A percentile compares a stretch with the other conserved stretches of the same genome.
Evolutionary conservation across 2,329 filamentous ascomycete species (phyloP).

Genomic region (Cladosporium velox): DNA sequence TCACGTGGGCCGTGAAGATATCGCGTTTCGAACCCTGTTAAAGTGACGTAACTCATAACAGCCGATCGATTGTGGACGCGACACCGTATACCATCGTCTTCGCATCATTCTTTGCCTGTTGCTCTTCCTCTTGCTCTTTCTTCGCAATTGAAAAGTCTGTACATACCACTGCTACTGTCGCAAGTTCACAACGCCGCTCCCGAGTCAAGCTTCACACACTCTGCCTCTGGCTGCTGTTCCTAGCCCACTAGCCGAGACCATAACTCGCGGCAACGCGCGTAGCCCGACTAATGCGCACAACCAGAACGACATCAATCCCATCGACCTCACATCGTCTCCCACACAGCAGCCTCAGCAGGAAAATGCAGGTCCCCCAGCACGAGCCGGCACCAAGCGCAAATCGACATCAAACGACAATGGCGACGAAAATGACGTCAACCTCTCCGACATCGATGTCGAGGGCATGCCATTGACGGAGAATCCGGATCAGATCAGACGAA

Average conservation of each 20-base stretch:
- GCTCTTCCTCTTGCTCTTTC: background rate
- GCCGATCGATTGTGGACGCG: background rate
- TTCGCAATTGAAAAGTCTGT: background rate
- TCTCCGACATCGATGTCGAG: slow-evolving; percentile 25
- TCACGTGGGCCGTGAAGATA: slow-evolving; percentile 9
- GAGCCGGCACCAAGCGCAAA: slow-evolving; percentile 26
- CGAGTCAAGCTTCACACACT: slow-evolving; percentile 3
- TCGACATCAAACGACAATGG: background rate
- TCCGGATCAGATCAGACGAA: slow-evolving; percentile 42
- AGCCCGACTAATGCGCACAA: background rate
- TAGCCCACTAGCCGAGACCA: background rate
- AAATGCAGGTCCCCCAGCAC: background rate
- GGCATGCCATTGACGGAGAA: slow-evolving; percentile 16
- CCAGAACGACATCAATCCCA: background rate
- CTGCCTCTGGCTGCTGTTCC: background rate
- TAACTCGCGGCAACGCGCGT: background rate
- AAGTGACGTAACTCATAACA: background rate
- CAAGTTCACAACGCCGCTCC: background rate
- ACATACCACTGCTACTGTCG: background rate
- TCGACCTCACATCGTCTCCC: background rate
- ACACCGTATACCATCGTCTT: background rate
- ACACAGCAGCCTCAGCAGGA: background rate
- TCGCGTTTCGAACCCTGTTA: background rate
- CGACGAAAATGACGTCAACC: slow-evolving; percentile 11
- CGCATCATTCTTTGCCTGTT: background rate